Evolutionary conservation across 1,284 basidiomycete species (phyloP), one percentile per base, ranked within the genome.

Genomic region (Bondarzewia mesenterica): DNA sequence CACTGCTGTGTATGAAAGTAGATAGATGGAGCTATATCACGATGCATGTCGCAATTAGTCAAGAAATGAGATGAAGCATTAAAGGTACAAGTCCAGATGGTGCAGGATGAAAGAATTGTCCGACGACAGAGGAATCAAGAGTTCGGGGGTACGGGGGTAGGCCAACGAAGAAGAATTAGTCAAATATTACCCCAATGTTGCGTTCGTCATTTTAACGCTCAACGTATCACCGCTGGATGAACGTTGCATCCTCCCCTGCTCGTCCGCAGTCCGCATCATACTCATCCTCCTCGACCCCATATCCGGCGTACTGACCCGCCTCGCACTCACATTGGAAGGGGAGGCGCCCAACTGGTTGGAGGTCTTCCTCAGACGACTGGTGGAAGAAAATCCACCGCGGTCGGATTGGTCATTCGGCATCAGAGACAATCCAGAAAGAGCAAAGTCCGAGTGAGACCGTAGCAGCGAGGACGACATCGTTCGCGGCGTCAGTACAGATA

Each of bases 171-270:
- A n/a, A n/a, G n/a, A n/a, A n/a, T n/a, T n/a, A n/a, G n/a, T n/a
- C n/a, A 26, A 36, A 40, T 14, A 20, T 26, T 48, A 55, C 2
- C 53, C 54, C 15, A 55, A 47, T 20, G 53, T 55, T 27, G 47
- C 43, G n/a, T 23, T 21, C 5, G 40, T 27, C 27, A 55, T 39
- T 21, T 44, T 43, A 20, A 7, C 23, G 22, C 25, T 42, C 7
- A 53, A 38, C 42, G 22, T 0, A 8, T 51, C 40, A 2, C 27
- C 15, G 7, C 16, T 25, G 16, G 47, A 44, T 14, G 21, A 16
- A 20, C 27, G 41, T 16, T 40, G 37, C 10, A 48, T 42, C 41
- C 47, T 47, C 43, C 53, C 54, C 21, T 55, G 44, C 23, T 55
- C 54, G n/a, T 55, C 54, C 29, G 46, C 6, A 32, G 29, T 32